Base-by-base conservation (phyloP, 306 rosid species). In the Prinsepia uniflora region DNA sequence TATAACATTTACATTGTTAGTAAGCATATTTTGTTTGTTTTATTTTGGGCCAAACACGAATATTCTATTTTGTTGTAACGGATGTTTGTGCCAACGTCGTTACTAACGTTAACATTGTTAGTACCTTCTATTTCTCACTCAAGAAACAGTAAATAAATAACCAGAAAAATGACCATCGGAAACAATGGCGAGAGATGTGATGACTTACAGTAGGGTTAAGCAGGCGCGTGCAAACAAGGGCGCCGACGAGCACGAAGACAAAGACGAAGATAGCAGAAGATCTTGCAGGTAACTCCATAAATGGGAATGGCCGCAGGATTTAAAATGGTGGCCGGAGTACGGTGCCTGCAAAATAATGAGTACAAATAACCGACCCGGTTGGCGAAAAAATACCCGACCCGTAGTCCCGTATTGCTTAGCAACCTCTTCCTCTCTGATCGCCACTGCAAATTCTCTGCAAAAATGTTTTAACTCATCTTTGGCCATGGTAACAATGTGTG, bases 221-320 rank as follows among this genome's bases (percentile, higher is more conserved):
- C 20, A 76, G 52, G 76, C 84, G 92, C 84, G 88, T 67, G 89
- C 67, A 80, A 9, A 74, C 44, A 54, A 86, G 88, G 76, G 87
- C 88, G 75, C 95, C 93, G 84, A 66, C 66, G 70, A 88, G 77
- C 59, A 92, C 75, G 59, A 85, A 1, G 70, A 79, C 46, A 75
- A 77, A 68, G 58, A 54, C 14, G 34, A 78, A 71, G 10, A 86
- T 6, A 6, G 63, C 81, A 19, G 79, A 55, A 47, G 79, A 81
- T 73, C 85, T 75, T 0, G 87, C 72, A 15, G 89, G 42, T 3
- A 86, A 79, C 72, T 86, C 85, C 79, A 82, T 65, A 56, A 56
- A n/a, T 7, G 78, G 66, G 36, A 76, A 63, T 8, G 79, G 67
- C 17, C 69, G 63, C 83, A 76, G 63, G 58, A 78, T 53, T 30